A percentile compares a stretch with the other conserved stretches of the same genome.
phyloP scores from a whole-genome alignment of 768 basidiomycete genomes.

The Naganishia antarctica region DNA sequence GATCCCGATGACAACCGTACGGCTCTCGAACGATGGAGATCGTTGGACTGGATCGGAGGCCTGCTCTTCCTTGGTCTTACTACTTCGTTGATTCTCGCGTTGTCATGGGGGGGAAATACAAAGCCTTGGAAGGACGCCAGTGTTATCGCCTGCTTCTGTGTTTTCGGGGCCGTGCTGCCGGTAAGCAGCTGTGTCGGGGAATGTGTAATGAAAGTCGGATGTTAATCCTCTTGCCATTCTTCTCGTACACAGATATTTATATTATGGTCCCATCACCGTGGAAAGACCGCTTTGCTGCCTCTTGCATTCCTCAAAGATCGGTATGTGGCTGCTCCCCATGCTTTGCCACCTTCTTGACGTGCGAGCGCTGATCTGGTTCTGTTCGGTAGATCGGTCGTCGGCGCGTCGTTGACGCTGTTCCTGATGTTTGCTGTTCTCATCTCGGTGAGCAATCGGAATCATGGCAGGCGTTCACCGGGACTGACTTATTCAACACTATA shows the following conservation, averaged over 20 bases:
- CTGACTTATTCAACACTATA: too few relatives aligned
- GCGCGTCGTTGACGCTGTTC: constrained; percentile 28
- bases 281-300: constrained; percentile 51
- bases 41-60: constrained; percentile 41
- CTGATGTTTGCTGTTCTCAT: constrained; percentile 18
- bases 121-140: constrained; percentile 55
- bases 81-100: constrained; percentile 39
- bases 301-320: constrained; percentile 46
- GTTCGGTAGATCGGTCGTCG: constrained; percentile 32
- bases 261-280: constrained; percentile 48
- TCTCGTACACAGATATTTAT: constrained; percentile 43
- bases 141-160: constrained; percentile 47
- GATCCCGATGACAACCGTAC: constrained; percentile 41
- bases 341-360: neutral
- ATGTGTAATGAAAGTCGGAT: neutral
- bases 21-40: constrained; percentile 35
- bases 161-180: constrained; percentile 33
- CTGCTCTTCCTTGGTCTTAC: constrained; percentile 40
- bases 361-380: neutral
- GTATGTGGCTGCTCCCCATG: neutral
- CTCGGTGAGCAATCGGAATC: neutral
- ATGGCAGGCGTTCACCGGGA: too few relatives aligned
- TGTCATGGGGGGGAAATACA: constrained; percentile 43
- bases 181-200: constrained; percentile 36
- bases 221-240: neutral